Evolutionary conservation across 2,329 filamentous ascomycete species (phyloP), one percentile per base, ranked within the genome.

Genomic region (Rutstroemia sp.): DNA sequence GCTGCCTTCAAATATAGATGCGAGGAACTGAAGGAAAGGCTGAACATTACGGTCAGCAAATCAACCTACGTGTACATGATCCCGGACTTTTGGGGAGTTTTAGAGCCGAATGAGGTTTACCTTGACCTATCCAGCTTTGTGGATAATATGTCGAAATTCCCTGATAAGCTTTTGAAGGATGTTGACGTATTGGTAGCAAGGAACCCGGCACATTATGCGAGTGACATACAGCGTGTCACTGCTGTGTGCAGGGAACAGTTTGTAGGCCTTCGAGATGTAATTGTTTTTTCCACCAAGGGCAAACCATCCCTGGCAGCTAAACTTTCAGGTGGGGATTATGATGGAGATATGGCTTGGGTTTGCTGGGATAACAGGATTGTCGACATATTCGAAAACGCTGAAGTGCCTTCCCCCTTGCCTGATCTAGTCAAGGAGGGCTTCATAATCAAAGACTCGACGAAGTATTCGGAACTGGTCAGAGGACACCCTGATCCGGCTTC

Each of bases 301-400:
- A 67, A 77, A 25, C 73, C 71, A 0, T 81, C 88, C 0, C 75
- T 91, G 0, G 89, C 88, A 0, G 79, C 82, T 8, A 84, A 85
- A 63, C 73, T 92, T 0, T 89, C 87, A 1, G 89, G 89, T 0
- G 89, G 89, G 0, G 89, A 92, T 64, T 92, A 91, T 60, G 88
- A 92, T 61, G 89, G 89, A 0, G 89, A 94, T 60, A 78, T 74
- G n/a, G 81, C 87, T 4, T 92, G 87, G 87, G 72, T 89, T 0
- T 89, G 86, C 64, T 92, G 86, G 86, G 87, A 92, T 27, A 72
- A 75, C 0, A 70, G 72, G 0, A 77, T 94, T 3, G 86, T 89
- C 0, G 63, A 73, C 5, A 82, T 82, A n/a, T 92, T 92, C 62
- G 61, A 65, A 4, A 90, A 88, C 57, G 80, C 82, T 4, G 72